Evolutionary conservation across 129 eudicot genomes (phyloP), one percentile per base, ranked within the genome.

Genomic region (Helichrysum umbraculigerum): DNA sequence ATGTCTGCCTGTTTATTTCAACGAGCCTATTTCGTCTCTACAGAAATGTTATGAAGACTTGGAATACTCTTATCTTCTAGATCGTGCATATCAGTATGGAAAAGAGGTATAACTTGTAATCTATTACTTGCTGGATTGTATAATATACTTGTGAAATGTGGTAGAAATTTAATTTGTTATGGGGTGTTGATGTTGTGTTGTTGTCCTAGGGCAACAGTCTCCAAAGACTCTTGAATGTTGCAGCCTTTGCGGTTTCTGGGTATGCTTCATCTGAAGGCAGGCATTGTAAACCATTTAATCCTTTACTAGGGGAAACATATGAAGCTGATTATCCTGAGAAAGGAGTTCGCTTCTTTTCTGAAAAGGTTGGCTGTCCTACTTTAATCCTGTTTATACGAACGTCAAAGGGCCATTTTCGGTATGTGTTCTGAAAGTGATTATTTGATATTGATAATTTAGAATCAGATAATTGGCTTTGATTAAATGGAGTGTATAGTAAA

Each of bases 301-400:
- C 98, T 64, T 81, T 92, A 81, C 74, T 92, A 70, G 98, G 98
- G 35, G 98, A 92, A 77, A 92, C 98, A 54, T 92, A 92, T 73
- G 98, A 92, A 85, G 98, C 98, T 58, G 93, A 89, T 21, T 92
- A 84, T 86, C 98, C 96, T 19, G 98, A 92, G 28, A 89, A 84
- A 79, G 98, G 98, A 75, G 35, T 92, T 75, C 87, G 94, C 10
- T 92, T 92, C 72, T 92, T 89, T 81, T 92, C 98, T 10, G 98
- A 92, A 63, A 92, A 92, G 96, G 98, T 92, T 74, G 37, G 79
- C 60, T 51, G 33, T 78, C 15, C 28, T 58, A 72, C 10, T 29
- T 1, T 30, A 17, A 54, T 72, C 39, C 21, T 62, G 25, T 66
- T 32, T 71, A 22, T 33, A 62, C 22, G 35, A 37, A 34, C 4